A percentile compares a stretch with the other conserved stretches of the same genome.
These are phyloP conservation scores for Cynara cardunculus DNA, from an alignment of 129 eudicot species.

Conservation along the genomic window DNA sequence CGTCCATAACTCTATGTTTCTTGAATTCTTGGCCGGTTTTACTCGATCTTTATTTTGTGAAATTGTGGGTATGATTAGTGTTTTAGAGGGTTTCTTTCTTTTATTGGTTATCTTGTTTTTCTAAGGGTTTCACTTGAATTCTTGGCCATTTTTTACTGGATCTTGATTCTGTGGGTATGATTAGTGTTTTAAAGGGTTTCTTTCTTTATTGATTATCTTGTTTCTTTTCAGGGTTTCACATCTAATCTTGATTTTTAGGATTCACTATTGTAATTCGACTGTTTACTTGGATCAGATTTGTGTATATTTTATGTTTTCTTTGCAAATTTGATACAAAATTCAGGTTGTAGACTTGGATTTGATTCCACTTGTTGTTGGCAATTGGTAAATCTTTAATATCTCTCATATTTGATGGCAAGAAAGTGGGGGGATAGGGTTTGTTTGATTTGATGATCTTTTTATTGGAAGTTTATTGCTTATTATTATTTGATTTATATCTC, in stretches of 20 bases:
- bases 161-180: conserved; percentile 1
- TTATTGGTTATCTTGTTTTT: neutral
- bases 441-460: neutral
- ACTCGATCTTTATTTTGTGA: conserved; percentile 17
- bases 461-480: neutral
- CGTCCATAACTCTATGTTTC: neutral
- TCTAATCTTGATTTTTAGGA: neutral
- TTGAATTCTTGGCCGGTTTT: neutral
- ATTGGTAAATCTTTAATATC: neutral
- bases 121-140: neutral
- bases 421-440: neutral
- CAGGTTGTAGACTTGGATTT: neutral
- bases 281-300: conserved; percentile 21
- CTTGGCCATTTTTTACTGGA: neutral
- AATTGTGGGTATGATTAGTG: neutral
- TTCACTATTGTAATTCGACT: neutral
- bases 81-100: neutral
- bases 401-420: neutral
- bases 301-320: neutral
- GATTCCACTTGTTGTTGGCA: neutral
- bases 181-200: neutral
- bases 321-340: neutral
- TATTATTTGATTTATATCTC: neutral
- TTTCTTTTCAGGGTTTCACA: neutral
- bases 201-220: neutral